These are phyloP conservation scores for Knufia fluminis DNA, from an alignment of 2,329 filamentous ascomycete genomes.

Conservation along the genomic window DNA sequence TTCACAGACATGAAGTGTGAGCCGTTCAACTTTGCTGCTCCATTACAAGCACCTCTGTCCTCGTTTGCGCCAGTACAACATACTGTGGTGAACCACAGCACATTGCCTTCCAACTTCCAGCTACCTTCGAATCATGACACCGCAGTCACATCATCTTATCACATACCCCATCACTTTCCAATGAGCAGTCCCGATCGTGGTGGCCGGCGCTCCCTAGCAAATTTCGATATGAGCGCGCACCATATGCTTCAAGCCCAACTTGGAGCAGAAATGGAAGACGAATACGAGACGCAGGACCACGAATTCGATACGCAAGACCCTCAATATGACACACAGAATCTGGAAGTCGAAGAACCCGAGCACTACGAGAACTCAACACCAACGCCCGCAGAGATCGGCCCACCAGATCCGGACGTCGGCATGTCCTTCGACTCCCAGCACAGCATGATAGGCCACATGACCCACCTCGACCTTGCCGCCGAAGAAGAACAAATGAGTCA, in stretches of 20 bases:
- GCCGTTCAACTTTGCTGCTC: not conserved
- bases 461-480: slow-evolving; percentile 3
- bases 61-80: not conserved
- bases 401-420: not conserved
- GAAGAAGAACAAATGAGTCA: slow-evolving; percentile 4
- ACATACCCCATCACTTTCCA: not conserved
- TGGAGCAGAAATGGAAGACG: not conserved
- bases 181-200: not conserved
- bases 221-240: slow-evolving; percentile 18
- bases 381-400: not conserved
- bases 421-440: slow-evolving; percentile 5
- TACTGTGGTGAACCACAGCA: not conserved
- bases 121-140: not conserved
- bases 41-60: not conserved
- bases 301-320: too few relatives aligned
- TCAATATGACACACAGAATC: not conserved
- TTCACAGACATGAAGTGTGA: not conserved
- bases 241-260: slow-evolving; percentile 19
- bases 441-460: slow-evolving; percentile 2
- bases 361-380: not conserved
- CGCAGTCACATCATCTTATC: not conserved
- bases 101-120: not conserved
- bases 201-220: not conserved
- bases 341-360: not conserved
- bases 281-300: not conserved